Evolutionary conservation across 2,329 filamentous ascomycete genomes (phyloP).

Genomic region (Cryphonectria naterciae): DNA sequence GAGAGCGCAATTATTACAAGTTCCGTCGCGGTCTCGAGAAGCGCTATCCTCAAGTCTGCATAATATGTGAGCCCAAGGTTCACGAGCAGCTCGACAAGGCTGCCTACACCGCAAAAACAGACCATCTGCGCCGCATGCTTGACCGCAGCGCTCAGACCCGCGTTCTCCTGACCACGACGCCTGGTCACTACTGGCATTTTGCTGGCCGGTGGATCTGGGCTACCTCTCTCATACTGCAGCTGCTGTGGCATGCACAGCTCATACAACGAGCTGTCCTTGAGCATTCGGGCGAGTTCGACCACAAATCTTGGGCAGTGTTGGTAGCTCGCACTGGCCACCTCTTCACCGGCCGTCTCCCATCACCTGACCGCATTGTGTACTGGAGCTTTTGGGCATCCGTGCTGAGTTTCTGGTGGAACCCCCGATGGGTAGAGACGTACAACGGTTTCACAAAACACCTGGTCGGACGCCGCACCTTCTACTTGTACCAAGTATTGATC

Average conservation of each 20-base stretch:
- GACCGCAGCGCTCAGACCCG: constrained; percentile 61
- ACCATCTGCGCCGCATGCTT: constrained; percentile 76
- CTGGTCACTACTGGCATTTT: constrained; percentile 48
- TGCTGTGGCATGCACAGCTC: constrained; percentile 54
- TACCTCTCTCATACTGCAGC: constrained; percentile 49
- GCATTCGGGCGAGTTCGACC: constrained; percentile 25
- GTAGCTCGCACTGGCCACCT: constrained; percentile 18
- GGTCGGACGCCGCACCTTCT: constrained; percentile 66
- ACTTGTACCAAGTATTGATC: constrained; percentile 65
- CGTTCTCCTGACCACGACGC: constrained; percentile 43
- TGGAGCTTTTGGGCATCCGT: constrained; percentile 55
- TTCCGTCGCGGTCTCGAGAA: constrained; percentile 76
- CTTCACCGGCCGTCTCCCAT: constrained; percentile 47
- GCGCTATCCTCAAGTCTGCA: constrained; percentile 88
- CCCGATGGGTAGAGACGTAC: constrained; percentile 62
- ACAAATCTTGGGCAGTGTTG: constrained; percentile 30
- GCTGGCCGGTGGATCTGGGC: constrained; percentile 54
- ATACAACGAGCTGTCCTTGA: constrained; percentile 36
- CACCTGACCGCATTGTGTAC: constrained; percentile 46
- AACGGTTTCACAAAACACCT: constrained; percentile 65
- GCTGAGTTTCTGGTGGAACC: constrained; percentile 70
- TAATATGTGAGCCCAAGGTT: constrained; percentile 75
- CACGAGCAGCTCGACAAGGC: constrained; percentile 70
- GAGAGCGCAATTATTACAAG: constrained; percentile 69
- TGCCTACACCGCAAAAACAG: constrained; percentile 82